Conservation (phyloP, 345 rosid genomes). For the Lagerstroemia speciosa region DNA sequence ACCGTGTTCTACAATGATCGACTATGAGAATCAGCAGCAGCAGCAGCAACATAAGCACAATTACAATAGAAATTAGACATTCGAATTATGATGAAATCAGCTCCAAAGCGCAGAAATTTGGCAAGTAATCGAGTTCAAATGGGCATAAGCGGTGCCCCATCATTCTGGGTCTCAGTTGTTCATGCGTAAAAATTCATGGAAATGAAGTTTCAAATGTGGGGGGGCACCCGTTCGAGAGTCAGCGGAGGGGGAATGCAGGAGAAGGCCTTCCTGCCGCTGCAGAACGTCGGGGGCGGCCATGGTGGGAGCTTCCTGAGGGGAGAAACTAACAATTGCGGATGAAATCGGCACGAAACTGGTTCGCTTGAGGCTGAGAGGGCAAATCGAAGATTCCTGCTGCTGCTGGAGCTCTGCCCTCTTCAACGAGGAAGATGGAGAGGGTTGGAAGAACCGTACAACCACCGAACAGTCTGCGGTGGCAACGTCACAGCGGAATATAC, state of each 20-base stretch:
- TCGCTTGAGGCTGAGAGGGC: no score
- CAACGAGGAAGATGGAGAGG: no score
- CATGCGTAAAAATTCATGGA: neutral
- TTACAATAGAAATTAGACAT: neutral
- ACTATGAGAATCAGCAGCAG: neutral
- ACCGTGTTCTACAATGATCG: neutral
- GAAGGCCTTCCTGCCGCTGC: conserved; percentile 43
- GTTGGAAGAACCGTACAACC: no score
- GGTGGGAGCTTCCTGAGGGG: conserved; percentile 9
- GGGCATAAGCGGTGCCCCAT: neutral
- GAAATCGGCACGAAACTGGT: neutral
- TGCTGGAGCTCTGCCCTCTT: no score
- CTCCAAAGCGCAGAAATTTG: neutral
- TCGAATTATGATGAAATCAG: neutral
- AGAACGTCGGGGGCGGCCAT: conserved; percentile 70
- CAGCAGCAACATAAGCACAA: neutral
- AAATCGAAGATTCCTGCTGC: no score
- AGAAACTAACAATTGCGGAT: neutral
- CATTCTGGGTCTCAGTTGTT: neutral
- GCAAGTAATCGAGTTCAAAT: neutral
- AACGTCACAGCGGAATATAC: no score
- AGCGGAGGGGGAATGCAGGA: conserved; percentile 34
- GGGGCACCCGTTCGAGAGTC: conserved; percentile 37
- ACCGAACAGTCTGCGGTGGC: no score
- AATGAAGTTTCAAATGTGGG: neutral